phyloP scores from a whole-genome alignment of 2,329 filamentous ascomycete species.

The Aureobasidium sp. region DNA sequence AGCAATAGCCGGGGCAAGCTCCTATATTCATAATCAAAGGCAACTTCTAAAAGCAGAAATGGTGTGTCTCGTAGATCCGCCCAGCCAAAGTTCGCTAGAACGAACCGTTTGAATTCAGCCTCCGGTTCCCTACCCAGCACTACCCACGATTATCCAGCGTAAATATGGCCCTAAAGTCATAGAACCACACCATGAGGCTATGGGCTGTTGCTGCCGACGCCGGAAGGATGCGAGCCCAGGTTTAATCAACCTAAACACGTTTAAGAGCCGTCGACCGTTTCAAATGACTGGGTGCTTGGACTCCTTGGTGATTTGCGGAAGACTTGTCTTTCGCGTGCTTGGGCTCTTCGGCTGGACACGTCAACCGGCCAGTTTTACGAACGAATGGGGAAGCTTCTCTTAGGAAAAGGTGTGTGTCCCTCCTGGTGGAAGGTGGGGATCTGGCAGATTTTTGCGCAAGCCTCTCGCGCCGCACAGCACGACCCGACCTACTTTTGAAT shows the following conservation, averaged over 20 bases:
- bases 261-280: conserved; percentile 7
- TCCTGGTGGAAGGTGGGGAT: not conserved
- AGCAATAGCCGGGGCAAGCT: not conserved
- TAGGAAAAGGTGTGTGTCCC: not conserved
- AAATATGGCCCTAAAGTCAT: not conserved
- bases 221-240: not conserved
- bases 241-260: not conserved
- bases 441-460: not conserved
- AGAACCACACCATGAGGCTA: not conserved
- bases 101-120: not conserved
- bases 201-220: conserved; percentile 1
- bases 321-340: not conserved
- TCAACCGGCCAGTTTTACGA: not conserved
- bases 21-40: not conserved
- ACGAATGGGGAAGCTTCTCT: not conserved
- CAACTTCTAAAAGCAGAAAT: not conserved
- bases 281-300: not conserved
- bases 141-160: not conserved
- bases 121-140: not conserved
- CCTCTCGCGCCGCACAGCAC: not conserved
- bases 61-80: not conserved
- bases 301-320: not conserved
- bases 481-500: not conserved
- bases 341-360: not conserved
- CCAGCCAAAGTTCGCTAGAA: conserved; percentile 5